These are phyloP conservation scores for Truncatella angustata DNA, from an alignment of 2,329 filamentous ascomycete genomes.

Conservation along the genomic window DNA sequence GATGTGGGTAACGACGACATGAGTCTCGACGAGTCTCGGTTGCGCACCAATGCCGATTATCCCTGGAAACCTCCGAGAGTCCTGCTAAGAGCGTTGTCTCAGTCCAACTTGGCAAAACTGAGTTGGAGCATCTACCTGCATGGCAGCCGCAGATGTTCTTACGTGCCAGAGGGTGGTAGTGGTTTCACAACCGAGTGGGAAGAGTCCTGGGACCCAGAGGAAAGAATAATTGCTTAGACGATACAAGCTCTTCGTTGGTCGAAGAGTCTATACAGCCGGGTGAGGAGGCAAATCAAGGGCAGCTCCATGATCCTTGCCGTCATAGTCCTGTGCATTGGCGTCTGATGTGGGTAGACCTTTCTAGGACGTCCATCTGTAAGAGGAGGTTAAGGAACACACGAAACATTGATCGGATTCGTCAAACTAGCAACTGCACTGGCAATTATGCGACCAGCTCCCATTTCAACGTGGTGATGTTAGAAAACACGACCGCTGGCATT, in stretches of 20 bases:
- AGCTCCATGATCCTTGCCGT: no score
- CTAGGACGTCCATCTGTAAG: no score
- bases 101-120: neutral
- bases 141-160: neutral
- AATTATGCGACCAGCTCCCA: no score
- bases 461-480: no score
- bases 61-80: neutral
- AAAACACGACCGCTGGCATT: no score
- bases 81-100: neutral
- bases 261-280: no score
- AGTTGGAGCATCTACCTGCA: conserved; percentile 10
- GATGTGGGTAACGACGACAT: neutral
- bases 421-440: no score
- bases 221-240: neutral
- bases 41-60: neutral
- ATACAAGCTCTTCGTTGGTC: neutral
- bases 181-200: neutral
- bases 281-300: no score
- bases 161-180: neutral
- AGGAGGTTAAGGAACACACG: no score
- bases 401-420: no score
- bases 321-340: no score
- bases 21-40: neutral
- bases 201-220: neutral
- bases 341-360: no score